Evolutionary conservation across 2,329 filamentous ascomycete genomes (phyloP), one percentile per base, ranked within the genome.

Genomic region (Pseudocercospora fuligena): DNA sequence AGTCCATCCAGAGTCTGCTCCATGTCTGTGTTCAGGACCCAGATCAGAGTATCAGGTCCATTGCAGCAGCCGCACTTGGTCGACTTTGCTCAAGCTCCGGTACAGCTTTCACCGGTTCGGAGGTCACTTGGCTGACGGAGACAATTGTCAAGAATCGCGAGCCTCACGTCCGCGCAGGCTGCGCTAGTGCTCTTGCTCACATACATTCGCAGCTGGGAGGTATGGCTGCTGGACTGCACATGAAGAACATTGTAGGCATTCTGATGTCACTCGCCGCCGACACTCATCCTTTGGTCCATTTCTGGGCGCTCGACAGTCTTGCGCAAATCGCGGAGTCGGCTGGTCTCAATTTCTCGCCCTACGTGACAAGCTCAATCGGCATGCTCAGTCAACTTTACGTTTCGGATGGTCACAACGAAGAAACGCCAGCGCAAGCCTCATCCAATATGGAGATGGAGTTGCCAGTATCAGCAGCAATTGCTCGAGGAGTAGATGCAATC

Each of bases 221-320:
- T 64, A 98, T 99, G 94, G 95, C 95, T 61, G 95, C 95, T 63
- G 93, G 94, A 3, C 93, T 95, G 73, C 95, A 99, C 77, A 85
- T 99, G 60, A 98, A 98, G 82, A 97, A 93, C 1, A 97, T 99
- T 59, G 87, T 97, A n/a, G 92, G 94, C 19, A 96, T 99, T 46
- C 83, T 99, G n/a, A 97, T 98, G 91, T 98, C 95, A 7, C 85
- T 99, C 9, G 94, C 93, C 78, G 97, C 94, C 73, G 95, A 99
- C 75, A 92, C 94, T 21, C 95, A 99, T 77, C 94, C 95, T 0
- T 90, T 92, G 0, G 95, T 99, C 8, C 95, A 99, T 79, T 97
- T 94, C 77, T 98, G 94, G 93, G 94, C 96, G 2, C 83, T 99
- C 53, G 93, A 97, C 77, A 94, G 93, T 9, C 80, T 99, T 31